These are phyloP conservation scores for Yarrowia galli DNA, from an alignment of 1,139 yeast species.

Conservation along the genomic window DNA sequence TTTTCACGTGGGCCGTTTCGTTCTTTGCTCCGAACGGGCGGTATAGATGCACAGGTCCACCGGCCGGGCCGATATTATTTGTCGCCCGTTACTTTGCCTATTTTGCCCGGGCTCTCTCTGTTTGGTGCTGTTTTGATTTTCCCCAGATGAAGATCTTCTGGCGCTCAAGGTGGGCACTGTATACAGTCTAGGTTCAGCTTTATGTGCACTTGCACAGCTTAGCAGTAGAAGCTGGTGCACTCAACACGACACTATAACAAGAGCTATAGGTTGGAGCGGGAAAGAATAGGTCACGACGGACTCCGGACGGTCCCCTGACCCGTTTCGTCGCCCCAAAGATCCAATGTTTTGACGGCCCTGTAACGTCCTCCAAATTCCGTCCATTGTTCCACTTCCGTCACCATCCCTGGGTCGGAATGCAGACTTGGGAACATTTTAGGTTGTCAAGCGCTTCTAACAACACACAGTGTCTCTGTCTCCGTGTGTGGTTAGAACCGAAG, in stretches of 20 bases:
- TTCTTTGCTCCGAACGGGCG: neutral
- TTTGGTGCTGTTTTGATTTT: slow-evolving; percentile 23
- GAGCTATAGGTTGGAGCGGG: neutral
- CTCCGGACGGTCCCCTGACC: neutral
- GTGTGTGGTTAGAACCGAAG: slow-evolving; percentile 7
- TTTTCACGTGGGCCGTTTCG: neutral
- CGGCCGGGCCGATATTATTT: neutral
- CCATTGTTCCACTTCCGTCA: slow-evolving; percentile 7
- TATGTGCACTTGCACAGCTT: neutral
- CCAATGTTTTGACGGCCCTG: neutral
- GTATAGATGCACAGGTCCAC: neutral
- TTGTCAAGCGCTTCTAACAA: slow-evolving; percentile 13
- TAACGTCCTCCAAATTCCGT: neutral
- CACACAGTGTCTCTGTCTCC: neutral
- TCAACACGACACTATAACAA: too few relatives aligned
- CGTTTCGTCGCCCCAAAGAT: too few relatives aligned
- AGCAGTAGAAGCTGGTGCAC: too few relatives aligned
- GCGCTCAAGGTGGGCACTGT: slow-evolving; percentile 23
- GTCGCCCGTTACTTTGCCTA: neutral
- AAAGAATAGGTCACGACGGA: too few relatives aligned
- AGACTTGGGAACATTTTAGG: slow-evolving; percentile 4
- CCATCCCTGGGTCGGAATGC: slow-evolving; percentile 1
- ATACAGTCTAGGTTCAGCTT: neutral
- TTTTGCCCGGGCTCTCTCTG: neutral
- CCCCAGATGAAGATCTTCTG: slow-evolving; percentile 30